A percentile compares a stretch with the other conserved stretches of the same genome.
phyloP scores from a whole-genome alignment of 2,329 filamentous ascomycete species.

The Fusarium sp. region DNA sequence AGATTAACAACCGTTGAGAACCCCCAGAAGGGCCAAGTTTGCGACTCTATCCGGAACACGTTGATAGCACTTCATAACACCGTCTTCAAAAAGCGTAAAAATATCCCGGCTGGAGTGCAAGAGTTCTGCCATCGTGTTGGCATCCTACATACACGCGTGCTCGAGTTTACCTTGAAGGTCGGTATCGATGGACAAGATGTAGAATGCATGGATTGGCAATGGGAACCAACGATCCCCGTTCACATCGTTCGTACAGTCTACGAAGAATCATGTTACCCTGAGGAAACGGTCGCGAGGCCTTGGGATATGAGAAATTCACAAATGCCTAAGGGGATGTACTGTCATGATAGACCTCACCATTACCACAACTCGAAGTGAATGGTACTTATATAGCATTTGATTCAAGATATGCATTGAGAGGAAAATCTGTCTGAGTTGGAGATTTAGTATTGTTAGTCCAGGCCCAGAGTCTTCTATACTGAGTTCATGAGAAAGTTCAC shows the following conservation, averaged over 20 bases:
- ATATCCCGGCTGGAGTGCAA: background rate
- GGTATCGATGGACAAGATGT: background rate
- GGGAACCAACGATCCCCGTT: conserved; percentile 19
- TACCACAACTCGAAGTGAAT: background rate
- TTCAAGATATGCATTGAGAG: too few relatives aligned
- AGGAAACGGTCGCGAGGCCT: background rate
- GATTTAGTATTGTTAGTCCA: background rate
- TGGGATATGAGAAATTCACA: background rate
- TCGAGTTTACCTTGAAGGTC: conserved; percentile 2
- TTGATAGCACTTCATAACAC: background rate
- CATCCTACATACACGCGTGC: background rate
- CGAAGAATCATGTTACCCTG: conserved; percentile 18
- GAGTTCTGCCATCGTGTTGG: conserved; percentile 3
- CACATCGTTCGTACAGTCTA: conserved; percentile 8
- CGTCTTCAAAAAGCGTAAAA: background rate
- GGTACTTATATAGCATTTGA: background rate
- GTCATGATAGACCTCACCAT: background rate
- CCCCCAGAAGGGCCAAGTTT: background rate
- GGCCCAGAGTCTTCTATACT: background rate
- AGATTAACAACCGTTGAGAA: background rate
- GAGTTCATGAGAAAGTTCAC: background rate
- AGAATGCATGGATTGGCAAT: conserved; percentile 31
- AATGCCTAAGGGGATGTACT: background rate
- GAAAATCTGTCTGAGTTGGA: background rate
- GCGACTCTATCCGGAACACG: background rate